phyloP scores from a whole-genome alignment of 345 rosid species.

The Cardamine resedifolia region DNA sequence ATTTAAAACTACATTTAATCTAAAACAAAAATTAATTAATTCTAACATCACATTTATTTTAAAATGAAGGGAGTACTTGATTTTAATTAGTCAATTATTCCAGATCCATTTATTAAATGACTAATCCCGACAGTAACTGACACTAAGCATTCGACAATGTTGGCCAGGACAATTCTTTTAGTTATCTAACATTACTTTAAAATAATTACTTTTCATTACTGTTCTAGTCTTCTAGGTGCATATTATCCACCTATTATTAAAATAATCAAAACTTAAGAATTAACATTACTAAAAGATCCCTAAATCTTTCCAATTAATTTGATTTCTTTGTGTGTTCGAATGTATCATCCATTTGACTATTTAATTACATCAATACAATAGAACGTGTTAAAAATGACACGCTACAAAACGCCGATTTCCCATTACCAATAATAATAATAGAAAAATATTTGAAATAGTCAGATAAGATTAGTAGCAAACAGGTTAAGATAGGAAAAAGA shows the following conservation, averaged over 20 bases:
- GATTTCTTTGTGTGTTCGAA: neutral
- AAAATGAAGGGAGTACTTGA: no score
- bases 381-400: neutral
- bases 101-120: conserved; percentile 12
- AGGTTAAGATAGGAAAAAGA: no score
- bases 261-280: neutral
- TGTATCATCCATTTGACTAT: neutral
- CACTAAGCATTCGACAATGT: conserved; percentile 27
- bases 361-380: neutral
- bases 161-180: conserved; percentile 15
- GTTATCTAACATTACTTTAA: neutral
- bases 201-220: neutral
- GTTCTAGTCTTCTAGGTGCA: neutral
- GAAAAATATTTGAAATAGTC: neutral
- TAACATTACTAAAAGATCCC: neutral
- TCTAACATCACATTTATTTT: no score
- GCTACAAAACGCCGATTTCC: neutral
- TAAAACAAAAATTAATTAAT: no score
- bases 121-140: conserved; percentile 29
- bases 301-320: neutral
- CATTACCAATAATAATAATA: neutral
- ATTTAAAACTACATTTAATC: no score
- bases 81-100: conserved; percentile 19
- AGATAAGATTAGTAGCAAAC: neutral
- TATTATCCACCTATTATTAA: neutral